A percentile compares a stretch with the other conserved stretches of the same genome.
These are phyloP conservation scores for Fonsecaea monophora DNA, from an alignment of 2,329 filamentous ascomycete genomes.

Conservation along the genomic window DNA sequence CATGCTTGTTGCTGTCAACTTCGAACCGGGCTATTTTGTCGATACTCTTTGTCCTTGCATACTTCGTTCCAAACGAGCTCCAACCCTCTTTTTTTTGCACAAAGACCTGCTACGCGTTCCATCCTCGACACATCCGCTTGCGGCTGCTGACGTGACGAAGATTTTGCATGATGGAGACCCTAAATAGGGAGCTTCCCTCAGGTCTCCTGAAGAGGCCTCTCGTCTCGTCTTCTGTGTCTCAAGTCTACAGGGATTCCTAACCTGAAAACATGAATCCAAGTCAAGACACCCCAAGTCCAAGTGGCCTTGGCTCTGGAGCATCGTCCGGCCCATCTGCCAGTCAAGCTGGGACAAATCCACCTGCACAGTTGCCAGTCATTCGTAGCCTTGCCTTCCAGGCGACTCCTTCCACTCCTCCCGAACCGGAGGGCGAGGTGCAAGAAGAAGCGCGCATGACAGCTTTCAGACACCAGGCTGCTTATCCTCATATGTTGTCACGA, in stretches of 20 bases:
- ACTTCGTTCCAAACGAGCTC: not conserved
- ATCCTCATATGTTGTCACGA: conserved; percentile 8
- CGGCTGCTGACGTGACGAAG: not conserved
- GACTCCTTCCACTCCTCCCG: not conserved
- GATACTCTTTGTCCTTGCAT: not conserved
- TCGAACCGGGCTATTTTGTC: not conserved
- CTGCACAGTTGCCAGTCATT: not conserved
- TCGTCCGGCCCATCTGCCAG: not conserved
- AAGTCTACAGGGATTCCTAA: not conserved
- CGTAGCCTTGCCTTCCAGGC: not conserved
- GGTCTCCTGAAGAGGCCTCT: not conserved
- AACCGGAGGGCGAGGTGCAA: not conserved
- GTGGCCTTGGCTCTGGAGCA: not conserved
- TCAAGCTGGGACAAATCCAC: too few species aligned
- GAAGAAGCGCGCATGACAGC: not conserved
- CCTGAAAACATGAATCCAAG: not conserved
- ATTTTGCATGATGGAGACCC: not conserved
- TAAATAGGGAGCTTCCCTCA: not conserved
- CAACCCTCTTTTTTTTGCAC: not conserved
- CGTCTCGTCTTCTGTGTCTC: not conserved
- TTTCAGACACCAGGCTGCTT: conserved; percentile 25
- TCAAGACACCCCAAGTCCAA: not conserved
- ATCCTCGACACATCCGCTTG: not conserved
- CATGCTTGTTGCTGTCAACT: not conserved
- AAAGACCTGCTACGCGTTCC: not conserved